phyloP scores from a whole-genome alignment of 768 basidiomycete genomes.

The Psilocybe cyanescens region DNA sequence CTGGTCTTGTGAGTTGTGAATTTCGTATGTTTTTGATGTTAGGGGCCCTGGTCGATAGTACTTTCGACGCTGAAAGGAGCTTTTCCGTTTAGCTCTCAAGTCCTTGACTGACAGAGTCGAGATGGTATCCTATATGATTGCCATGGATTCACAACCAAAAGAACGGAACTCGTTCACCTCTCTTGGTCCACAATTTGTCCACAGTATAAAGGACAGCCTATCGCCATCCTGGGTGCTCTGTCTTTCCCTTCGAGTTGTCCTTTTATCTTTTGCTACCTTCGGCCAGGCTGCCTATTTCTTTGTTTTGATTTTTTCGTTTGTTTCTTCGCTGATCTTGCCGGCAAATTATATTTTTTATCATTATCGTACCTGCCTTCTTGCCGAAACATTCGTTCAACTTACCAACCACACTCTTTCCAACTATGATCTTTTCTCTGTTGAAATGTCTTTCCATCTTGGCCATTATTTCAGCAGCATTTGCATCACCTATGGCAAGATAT shows the following conservation, averaged over 20 bases:
- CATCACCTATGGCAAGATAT: conserved; percentile 16
- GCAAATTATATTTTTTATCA: conserved; percentile 12
- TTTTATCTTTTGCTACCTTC: conserved; percentile 7
- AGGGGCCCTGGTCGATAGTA: neutral
- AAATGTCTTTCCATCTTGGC: conserved; percentile 17
- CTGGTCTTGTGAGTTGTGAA: neutral
- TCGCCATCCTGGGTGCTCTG: neutral
- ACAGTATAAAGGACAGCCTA: conserved; percentile 13
- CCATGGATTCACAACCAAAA: conserved; percentile 18
- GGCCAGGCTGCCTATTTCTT: conserved; percentile 22
- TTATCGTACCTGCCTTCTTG: neutral
- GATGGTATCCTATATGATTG: conserved; percentile 10
- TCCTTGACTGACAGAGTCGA: neutral
- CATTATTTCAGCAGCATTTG: conserved; percentile 8
- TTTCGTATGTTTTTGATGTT: neutral
- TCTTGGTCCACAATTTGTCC: neutral
- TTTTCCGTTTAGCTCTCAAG: neutral
- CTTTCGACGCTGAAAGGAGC: neutral
- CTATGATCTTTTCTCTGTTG: conserved; percentile 16
- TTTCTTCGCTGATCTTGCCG: conserved; percentile 10
- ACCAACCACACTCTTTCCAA: conserved; percentile 10
- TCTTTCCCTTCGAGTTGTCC: conserved; percentile 14
- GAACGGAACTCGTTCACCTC: neutral
- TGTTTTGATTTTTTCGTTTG: conserved; percentile 5
- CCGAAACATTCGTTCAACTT: neutral